Evolutionary conservation across 2,329 filamentous ascomycete genomes (phyloP).

Genomic region (Rosellinia necatrix): DNA sequence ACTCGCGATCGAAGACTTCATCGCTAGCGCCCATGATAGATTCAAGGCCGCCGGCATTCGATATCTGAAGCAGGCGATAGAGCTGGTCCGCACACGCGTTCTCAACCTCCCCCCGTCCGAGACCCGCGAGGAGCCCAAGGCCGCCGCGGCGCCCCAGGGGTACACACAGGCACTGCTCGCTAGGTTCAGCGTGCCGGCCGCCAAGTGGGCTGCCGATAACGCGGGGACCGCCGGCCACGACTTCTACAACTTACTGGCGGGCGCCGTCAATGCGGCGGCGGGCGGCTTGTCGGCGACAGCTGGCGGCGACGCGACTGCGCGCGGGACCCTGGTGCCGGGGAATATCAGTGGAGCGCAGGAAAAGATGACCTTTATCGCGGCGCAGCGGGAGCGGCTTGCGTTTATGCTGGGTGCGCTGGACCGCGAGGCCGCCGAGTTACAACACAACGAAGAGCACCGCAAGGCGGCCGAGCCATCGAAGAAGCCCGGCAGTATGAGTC

Average conservation of each 20-base stretch:
- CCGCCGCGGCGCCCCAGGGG: constrained; percentile 52
- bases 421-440: constrained; percentile 71
- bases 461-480: constrained; percentile 22
- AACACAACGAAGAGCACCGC: constrained; percentile 43
- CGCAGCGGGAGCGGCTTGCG: constrained; percentile 77
- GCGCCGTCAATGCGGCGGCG: constrained; percentile 69
- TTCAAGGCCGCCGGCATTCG: constrained; percentile 76
- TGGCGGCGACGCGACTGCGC: constrained; percentile 49
- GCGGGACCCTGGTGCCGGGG: constrained; percentile 71
- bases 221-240: constrained; percentile 59
- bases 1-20: constrained; percentile 85
- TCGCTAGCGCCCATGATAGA: constrained; percentile 78
- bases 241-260: constrained; percentile 77
- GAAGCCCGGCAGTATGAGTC: constrained; percentile 36
- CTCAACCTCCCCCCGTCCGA: constrained; percentile 72
- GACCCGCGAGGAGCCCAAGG: constrained; percentile 43
- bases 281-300: constrained; percentile 30
- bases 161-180: constrained; percentile 85
- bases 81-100: constrained; percentile 73
- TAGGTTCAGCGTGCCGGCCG: constrained; percentile 80
- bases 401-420: constrained; percentile 79
- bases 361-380: constrained; percentile 75
- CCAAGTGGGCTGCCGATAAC: constrained; percentile 57
- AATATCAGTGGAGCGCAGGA: constrained; percentile 65
- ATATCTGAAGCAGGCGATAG: constrained; percentile 73